Evolutionary conservation across 257 asterid species (phyloP), one percentile per base, ranked within the genome.

Genomic region (Nicotiana tabacum): DNA sequence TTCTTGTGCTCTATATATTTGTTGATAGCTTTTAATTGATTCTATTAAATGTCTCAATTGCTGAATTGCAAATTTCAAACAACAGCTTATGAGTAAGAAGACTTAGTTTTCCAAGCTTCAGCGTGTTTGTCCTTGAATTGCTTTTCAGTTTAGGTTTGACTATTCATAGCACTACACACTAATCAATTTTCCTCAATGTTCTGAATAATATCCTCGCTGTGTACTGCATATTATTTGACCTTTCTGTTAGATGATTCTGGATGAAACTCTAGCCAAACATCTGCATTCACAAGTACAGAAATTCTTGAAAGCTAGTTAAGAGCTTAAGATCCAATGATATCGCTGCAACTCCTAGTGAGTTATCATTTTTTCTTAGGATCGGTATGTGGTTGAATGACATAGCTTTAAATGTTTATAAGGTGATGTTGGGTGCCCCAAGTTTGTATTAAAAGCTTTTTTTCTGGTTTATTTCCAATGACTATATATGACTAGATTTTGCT

Each of bases 241-340:
- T 43, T 70, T 70, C 60, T 43, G 29, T 70, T 70, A 43, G 60
- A 70, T 43, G 35, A 70, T 24, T 21, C 21, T 43, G 37, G 78
- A 72, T 72, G 60, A 29, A 21, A n/a, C 60, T 72, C 78, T 15
- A 6, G 48, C n/a, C 60, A 24, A n/a, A 72, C 13, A 21, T 39
- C 78, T 72, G 60, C 78, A 46, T 72, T 72, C 60, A 12, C 78
- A 5, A 43, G 37, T 21, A 11, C 60, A 21, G 58, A 72, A 70
- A 70, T 70, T 43, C 12, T 72, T 46, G 60, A 72, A n/a, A 21
- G 78, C 78, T 72, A 39, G n/a, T 70, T 43, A 70, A 70, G 78
- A 70, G 43, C 6, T 0, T 21, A 43, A 70, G 78, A 51, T 70
- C 24, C n/a, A 11, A 70, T 70, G 37, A 70, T 70, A 21, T 70